Base-by-base conservation (phyloP, 1,284 basidiomycete species). In the Puccinia triticina region DNA sequence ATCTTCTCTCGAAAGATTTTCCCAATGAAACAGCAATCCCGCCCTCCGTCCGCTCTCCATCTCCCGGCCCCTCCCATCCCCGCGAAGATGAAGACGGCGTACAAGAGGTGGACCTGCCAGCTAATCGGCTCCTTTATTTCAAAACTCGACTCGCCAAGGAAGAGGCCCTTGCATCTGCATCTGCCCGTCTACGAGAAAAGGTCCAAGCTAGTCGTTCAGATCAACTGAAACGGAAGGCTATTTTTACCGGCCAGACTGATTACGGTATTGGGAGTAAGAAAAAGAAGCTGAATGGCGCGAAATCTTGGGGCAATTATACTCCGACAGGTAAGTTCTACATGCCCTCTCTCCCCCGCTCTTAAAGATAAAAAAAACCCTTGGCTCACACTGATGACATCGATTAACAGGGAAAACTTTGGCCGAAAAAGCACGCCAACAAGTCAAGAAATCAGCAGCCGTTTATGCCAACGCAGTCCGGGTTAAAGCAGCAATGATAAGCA, bases 401-500 rank as follows among this genome's bases (percentile, higher is more conserved):
- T 26, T 34, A 34, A 16, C 23, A 77, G 57, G 57, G 11, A 81
- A 81, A 66, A 59, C 79, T 1, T 32, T 81, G n/a, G 79, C 79
- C 2, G 79, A 81, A 18, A 81, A 81, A 34, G 79, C 79, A 16
- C 67, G 79, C 12, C 79, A 73, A 50, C 79, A 81, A 53, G 71
- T 81, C 40, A 81, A 81, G 46, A 73, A 74, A 66, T 73, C 79
- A n/a, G 67, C 69, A 43, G 71, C 67, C 0, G 71, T 81, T 11
- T 81, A 81, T 64, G 79, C 71, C 23, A 59, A 79, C 29, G 77
- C 77, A 14, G 64, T 67, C 32, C 29, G 67, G 50, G 32, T 32
- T 1, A 79, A 69, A 61, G 37, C 67, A 34, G 11, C 67, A 34
- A 16, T 50, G 4, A 32, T 71, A 18, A 71, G 26, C 40, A 64